A percentile compares a stretch with the other conserved stretches of the same genome.
phyloP scores from a whole-genome alignment of 2,329 filamentous ascomycete species.

The Trichocomaceae sp. region DNA sequence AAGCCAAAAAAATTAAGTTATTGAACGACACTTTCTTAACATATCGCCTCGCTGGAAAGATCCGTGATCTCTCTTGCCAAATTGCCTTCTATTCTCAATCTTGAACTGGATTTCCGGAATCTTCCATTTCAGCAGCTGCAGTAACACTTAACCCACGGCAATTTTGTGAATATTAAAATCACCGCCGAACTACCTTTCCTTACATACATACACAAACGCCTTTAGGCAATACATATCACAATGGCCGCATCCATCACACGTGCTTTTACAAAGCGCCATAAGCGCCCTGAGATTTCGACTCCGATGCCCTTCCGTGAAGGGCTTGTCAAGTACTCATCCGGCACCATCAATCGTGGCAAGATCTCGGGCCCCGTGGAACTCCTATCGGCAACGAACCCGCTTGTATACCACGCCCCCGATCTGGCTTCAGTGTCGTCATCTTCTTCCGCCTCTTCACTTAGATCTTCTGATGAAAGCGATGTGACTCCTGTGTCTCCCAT shows the following conservation, averaged over 20 bases:
- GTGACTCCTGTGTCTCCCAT: conserved; percentile 43
- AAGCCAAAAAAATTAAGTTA: not conserved
- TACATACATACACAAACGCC: not conserved
- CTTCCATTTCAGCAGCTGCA: not conserved
- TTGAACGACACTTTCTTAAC: not conserved
- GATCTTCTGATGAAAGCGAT: conserved; percentile 68
- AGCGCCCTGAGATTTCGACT: conserved; percentile 40
- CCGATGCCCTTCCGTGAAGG: conserved; percentile 40
- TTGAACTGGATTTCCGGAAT: conserved; percentile 9
- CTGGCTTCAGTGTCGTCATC: conserved; percentile 48
- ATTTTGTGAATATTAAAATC: not conserved
- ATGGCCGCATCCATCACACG: conserved; percentile 37
- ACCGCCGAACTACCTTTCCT: not conserved
- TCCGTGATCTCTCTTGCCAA: conserved; percentile 2
- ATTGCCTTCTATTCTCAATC: not conserved
- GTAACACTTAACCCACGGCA: not conserved
- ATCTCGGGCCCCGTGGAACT: conserved; percentile 86
- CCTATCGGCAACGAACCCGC: conserved; percentile 90
- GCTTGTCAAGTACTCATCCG: conserved; percentile 39
- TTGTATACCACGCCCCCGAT: conserved; percentile 89
- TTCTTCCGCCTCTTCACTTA: conserved; percentile 48
- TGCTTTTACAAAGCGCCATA: conserved; percentile 45
- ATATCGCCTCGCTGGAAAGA: not conserved
- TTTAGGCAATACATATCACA: conserved; percentile 7
- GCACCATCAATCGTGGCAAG: conserved; percentile 41